These are phyloP conservation scores for Russula abietina DNA, from an alignment of 768 basidiomycete species.

Conservation along the genomic window DNA sequence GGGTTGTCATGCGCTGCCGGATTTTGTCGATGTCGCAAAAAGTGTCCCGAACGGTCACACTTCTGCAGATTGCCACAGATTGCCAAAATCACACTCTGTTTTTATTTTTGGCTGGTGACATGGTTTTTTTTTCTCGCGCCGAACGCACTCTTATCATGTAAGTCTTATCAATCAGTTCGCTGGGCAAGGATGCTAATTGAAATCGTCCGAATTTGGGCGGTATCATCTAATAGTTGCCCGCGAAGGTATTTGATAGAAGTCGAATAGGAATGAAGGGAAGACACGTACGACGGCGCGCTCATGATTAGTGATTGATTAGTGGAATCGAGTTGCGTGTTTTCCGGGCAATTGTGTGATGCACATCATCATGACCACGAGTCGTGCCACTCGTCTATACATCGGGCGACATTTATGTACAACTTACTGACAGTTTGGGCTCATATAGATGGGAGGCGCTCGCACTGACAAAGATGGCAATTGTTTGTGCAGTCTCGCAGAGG, in stretches of 20 bases:
- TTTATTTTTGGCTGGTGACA: too few species aligned
- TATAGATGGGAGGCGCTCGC: neutral
- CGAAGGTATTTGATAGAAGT: neutral
- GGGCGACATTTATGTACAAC: neutral
- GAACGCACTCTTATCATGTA: too few species aligned
- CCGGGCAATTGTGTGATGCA: too few species aligned
- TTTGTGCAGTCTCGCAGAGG: too few species aligned
- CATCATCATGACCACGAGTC: neutral
- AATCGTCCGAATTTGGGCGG: neutral
- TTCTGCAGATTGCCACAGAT: too few species aligned
- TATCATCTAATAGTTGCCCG: neutral
- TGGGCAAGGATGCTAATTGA: neutral
- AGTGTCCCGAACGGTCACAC: too few species aligned
- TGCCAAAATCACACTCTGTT: neutral
- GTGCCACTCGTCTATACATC: neutral
- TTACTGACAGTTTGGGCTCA: neutral
- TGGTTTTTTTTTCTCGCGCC: too few species aligned
- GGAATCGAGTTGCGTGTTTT: neutral
- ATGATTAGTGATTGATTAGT: neutral
- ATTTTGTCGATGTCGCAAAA: too few species aligned
- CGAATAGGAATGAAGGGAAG: neutral
- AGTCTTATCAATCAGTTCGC: neutral
- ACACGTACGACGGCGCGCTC: neutral
- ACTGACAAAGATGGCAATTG: neutral
- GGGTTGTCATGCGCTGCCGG: too few species aligned